These are phyloP conservation scores for Backusella sp. DNA, from an alignment of 192 early-diverging fungal genomes.

Conservation along the genomic window DNA sequence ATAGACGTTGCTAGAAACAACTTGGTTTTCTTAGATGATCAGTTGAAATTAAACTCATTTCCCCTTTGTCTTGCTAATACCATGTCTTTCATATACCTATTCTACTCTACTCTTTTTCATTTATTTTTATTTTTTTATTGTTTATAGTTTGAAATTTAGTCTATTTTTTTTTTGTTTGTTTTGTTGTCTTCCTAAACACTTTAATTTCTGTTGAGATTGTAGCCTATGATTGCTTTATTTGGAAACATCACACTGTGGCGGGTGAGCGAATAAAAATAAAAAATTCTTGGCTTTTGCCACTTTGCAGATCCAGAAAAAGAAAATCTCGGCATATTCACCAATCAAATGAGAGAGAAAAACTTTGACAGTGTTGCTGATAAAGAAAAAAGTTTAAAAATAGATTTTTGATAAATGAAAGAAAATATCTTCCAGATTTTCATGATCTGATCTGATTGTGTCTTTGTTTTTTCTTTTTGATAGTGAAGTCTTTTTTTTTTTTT, in stretches of 20 bases:
- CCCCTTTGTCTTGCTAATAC: not conserved
- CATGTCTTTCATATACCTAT: not conserved
- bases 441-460: not conserved
- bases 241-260: not conserved
- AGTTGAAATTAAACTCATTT: not conserved
- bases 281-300: constrained; percentile 2
- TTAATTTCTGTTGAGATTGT: not conserved
- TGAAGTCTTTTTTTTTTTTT: not conserved
- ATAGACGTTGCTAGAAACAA: not conserved
- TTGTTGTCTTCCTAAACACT: not conserved
- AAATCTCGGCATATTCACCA: not conserved
- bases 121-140: not conserved
- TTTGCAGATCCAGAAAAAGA: constrained; percentile 4
- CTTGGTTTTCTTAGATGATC: not conserved
- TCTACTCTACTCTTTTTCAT: not conserved
- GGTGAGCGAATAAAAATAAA: not conserved
- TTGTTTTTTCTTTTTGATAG: not conserved
- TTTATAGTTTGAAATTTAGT: not conserved
- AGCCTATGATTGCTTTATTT: not conserved
- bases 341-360: not conserved
- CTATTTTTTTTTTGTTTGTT: not conserved
- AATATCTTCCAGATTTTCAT: not conserved
- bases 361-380: not conserved
- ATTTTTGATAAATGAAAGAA: not conserved
- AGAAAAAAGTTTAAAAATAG: not conserved